Conservation (phyloP, 2,329 filamentous ascomycete species). For the Botrytis fragariae region DNA sequence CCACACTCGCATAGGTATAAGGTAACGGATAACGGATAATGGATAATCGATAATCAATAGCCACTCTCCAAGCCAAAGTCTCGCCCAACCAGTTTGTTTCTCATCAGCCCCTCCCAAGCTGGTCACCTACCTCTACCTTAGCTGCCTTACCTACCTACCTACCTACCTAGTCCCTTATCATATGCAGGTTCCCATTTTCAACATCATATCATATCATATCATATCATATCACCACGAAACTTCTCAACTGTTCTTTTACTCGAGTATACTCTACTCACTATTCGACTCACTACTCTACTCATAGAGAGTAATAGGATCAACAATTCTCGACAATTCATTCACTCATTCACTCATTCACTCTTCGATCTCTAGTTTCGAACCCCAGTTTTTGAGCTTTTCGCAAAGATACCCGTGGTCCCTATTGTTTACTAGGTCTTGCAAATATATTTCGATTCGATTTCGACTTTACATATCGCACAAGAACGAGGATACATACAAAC, state of each 20-base stretch:
- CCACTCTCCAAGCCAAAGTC: background rate
- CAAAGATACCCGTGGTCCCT: background rate
- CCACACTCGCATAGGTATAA: too few relatives aligned
- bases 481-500: background rate
- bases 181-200: slow-evolving; percentile 1
- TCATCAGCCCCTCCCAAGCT: background rate
- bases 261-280: background rate
- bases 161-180: background rate
- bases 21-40: too few relatives aligned
- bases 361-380: background rate
- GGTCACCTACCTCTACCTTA: background rate
- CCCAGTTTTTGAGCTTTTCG: background rate
- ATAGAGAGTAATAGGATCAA: background rate
- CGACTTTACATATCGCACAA: background rate
- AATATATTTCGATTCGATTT: background rate
- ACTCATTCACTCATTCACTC: background rate
- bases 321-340: background rate
- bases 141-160: background rate
- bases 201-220: background rate
- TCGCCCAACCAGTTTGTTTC: background rate
- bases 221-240: background rate
- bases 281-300: background rate
- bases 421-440: background rate
- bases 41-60: too few relatives aligned
- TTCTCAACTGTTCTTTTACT: background rate